A percentile compares a stretch with the other conserved stretches of the same genome.
Conservation (phyloP, 2,329 filamentous ascomycete genomes). For the Diaporthe caulivora region DNA sequence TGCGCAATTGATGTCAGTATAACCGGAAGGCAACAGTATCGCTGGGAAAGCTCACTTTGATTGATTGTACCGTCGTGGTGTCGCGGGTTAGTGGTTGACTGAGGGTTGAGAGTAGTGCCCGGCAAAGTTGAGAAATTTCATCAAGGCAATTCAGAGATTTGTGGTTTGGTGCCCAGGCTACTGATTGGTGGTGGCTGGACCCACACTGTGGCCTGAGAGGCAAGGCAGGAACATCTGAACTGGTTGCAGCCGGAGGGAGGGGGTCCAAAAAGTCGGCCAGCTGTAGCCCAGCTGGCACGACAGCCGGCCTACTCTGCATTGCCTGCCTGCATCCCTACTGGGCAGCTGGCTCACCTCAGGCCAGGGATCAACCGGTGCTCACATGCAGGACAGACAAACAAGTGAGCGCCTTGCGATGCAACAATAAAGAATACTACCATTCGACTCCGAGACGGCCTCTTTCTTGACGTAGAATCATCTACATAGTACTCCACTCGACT, state of each 20-base stretch:
- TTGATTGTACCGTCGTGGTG: conserved; percentile 46
- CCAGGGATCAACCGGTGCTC: conserved; percentile 4
- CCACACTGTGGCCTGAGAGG: conserved; percentile 39
- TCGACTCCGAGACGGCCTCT: background rate
- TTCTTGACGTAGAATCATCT: background rate
- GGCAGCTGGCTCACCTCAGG: background rate
- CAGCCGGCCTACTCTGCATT: background rate
- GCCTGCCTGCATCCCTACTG: background rate
- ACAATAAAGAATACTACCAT: background rate
- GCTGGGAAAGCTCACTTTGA: conserved; percentile 42
- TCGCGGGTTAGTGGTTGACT: conserved; percentile 43
- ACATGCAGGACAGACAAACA: conserved; percentile 17
- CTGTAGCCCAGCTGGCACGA: background rate
- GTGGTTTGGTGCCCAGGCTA: conserved; percentile 30
- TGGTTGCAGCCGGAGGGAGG: too few relatives aligned
- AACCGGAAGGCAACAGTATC: background rate
- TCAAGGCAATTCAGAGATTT: conserved; percentile 40
- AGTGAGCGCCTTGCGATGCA: background rate
- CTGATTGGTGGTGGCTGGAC: conserved; percentile 36
- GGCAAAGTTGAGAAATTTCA: conserved; percentile 37
- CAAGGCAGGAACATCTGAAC: background rate
- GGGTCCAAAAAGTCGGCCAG: too few relatives aligned
- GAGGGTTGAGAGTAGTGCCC: conserved; percentile 9
- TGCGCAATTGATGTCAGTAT: conserved; percentile 56
- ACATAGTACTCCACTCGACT: background rate